Conservation (phyloP, 2,329 filamentous ascomycete genomes). For the Diplodia mutila region DNA sequence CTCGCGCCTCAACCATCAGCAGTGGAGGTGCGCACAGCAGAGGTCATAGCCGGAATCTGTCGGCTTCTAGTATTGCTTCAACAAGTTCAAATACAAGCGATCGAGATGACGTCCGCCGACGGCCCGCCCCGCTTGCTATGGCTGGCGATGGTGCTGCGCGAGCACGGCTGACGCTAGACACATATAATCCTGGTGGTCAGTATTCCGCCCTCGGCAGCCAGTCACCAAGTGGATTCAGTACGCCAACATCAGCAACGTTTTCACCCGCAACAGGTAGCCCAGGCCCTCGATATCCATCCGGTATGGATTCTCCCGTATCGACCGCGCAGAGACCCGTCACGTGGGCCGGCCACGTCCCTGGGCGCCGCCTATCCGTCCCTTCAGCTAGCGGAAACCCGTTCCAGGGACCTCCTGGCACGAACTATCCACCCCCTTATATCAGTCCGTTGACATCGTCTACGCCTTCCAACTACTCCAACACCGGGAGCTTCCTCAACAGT, state of each 20-base stretch:
- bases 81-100: conserved; percentile 68
- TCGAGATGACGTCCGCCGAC: conserved; percentile 66
- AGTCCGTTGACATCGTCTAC: conserved; percentile 61
- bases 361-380: conserved; percentile 80
- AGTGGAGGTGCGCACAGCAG: conserved; percentile 69
- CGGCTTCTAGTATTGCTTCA: conserved; percentile 83
- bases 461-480: conserved; percentile 58
- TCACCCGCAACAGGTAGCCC: conserved; percentile 78
- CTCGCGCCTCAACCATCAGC: conserved; percentile 76
- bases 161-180: conserved; percentile 68
- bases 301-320: conserved; percentile 72
- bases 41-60: conserved; percentile 83
- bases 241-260: conserved; percentile 82
- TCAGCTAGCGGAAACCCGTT: conserved; percentile 70
- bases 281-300: conserved; percentile 63
- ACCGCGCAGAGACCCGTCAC: conserved; percentile 71
- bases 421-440: conserved; percentile 62
- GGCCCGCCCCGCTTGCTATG: conserved; percentile 83
- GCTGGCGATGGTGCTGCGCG: conserved; percentile 67
- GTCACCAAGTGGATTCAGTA: conserved; percentile 76
- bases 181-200: conserved; percentile 62
- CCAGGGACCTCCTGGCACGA: conserved; percentile 63
- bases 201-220: conserved; percentile 67
- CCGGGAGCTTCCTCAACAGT: conserved; percentile 65
- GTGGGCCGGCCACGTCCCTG: conserved; percentile 69